Evolutionary conservation across 2,329 filamentous ascomycete genomes (phyloP), one percentile per base, ranked within the genome.

Genomic region (Trichoderma guizhouense): DNA sequence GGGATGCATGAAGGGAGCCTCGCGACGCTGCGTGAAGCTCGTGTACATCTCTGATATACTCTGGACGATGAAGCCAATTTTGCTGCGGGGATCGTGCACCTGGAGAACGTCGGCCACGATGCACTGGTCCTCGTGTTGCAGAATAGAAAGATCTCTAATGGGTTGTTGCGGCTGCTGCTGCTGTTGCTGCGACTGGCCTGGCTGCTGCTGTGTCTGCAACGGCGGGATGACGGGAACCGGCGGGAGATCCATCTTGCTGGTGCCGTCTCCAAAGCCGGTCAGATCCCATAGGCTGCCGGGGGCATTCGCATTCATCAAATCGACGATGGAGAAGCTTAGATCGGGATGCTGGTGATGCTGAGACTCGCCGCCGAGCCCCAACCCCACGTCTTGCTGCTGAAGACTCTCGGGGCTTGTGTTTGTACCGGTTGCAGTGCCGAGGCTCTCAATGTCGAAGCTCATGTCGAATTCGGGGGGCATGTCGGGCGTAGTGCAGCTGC

Each of bases 1-100:
- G 43, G 80, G 78, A 74, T 86, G 84, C 69, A 86, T 78, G 74
- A 83, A 86, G 36, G 83, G 80, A 24, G 83, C 79, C 7, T 79
- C 75, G 71, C 80, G 80, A 6, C 80, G 79, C 34, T 76, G 77
- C 15, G 82, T 79, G 71, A 82, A 84, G 62, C 58, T 76, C 24
- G 72, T 63, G 75, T 80, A 82, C 57, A 84, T 73, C 28, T 76
- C 66, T 6, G 77, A 81, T 8, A 84, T 64, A 15, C 73, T 64
- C 26, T 76, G 71, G 65, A 84, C 74, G n/a, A 79, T 76, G 74
- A 78, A 81, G 68, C 82, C 81, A 39, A 83, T 74, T 26, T 78
- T 76, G 26, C 79, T 79, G 61, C 77, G 76, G 34, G 79, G 77
- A 71, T 84, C 80, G 74, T 82, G 77, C 12, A 84, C 79, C 47